Evolutionary conservation across 202 grass and related monocot species (phyloP).

Genomic region (Setaria viridis): DNA sequence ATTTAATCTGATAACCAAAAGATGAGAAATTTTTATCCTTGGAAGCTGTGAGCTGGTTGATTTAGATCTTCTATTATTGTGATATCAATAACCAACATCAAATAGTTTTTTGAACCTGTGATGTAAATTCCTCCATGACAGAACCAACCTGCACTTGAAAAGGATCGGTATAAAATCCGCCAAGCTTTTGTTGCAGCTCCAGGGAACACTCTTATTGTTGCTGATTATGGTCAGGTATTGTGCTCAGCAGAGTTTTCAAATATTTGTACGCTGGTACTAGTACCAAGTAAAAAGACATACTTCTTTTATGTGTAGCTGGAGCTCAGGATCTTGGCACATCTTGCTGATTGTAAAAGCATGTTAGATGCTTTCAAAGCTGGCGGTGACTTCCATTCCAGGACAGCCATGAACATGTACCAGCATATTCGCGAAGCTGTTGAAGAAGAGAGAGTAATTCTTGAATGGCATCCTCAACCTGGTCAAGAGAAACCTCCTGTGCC

Average conservation of each 20-base stretch:
- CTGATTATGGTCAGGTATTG: conserved; percentile 99
- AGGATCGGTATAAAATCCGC: conserved; percentile 93
- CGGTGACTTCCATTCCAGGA: conserved; percentile 96
- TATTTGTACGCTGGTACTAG: conserved; percentile 13
- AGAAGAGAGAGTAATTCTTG: conserved; percentile 85
- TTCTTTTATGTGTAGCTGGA: conserved; percentile 69
- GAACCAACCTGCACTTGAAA: conserved; percentile 97
- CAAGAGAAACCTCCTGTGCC: conserved; percentile 90
- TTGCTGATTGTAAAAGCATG: conserved; percentile 94
- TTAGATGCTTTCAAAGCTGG: conserved; percentile 91
- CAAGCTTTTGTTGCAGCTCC: conserved; percentile 93
- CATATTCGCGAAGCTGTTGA: conserved; percentile 88
- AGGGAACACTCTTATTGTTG: conserved; percentile 92
- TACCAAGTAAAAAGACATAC: conserved; percentile 23
- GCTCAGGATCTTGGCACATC: conserved; percentile 95
- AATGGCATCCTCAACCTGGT: conserved; percentile 93
- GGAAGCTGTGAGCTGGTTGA: conserved; percentile 17
- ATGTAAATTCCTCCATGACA: conserved; percentile 50
- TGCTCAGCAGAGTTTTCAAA: not conserved
- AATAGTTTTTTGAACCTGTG: conserved; percentile 31
- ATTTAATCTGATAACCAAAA: conserved; percentile 28
- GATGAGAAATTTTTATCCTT: conserved; percentile 13
- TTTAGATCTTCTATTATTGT: conserved; percentile 30
- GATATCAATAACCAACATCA: not conserved
- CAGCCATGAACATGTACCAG: conserved; percentile 96